Conservation (phyloP, 2,329 filamentous ascomycete genomes). For the Stenocarpella maydis region DNA sequence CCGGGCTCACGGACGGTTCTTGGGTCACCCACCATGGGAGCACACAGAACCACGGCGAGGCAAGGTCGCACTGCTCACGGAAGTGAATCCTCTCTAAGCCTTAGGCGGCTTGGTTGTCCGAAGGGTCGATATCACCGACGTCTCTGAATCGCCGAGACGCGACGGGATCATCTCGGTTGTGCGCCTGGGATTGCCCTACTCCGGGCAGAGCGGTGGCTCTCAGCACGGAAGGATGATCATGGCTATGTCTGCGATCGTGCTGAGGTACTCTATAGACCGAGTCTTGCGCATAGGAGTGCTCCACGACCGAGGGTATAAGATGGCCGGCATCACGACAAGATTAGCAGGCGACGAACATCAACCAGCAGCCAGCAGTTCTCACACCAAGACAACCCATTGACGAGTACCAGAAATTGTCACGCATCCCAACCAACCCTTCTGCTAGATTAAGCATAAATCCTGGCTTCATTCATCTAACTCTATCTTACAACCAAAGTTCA, state of each 20-base stretch:
- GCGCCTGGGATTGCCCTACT: neutral
- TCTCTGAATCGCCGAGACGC: conserved; percentile 15
- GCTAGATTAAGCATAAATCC: too few species aligned
- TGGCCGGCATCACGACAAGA: conserved; percentile 1
- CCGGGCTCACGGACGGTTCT: conserved; percentile 2
- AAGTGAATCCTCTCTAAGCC: neutral
- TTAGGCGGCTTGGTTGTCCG: conserved; percentile 13
- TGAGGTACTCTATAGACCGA: neutral
- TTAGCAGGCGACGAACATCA: neutral
- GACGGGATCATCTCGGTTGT: conserved; percentile 17
- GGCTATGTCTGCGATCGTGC: conserved; percentile 3
- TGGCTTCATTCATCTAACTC: neutral
- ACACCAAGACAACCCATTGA: neutral
- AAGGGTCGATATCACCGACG: conserved; percentile 5
- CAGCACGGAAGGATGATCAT: conserved; percentile 1
- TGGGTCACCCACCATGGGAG: conserved; percentile 18
- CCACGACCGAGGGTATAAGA: neutral
- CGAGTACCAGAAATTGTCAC: neutral
- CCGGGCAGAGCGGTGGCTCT: neutral
- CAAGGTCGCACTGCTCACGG: conserved; percentile 23
- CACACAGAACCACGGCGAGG: neutral
- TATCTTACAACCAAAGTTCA: neutral
- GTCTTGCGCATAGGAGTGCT: neutral
- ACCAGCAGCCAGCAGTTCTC: neutral
- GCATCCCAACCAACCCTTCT: neutral